Evolutionary conservation across 768 basidiomycete species (phyloP).

Genomic region (Tricholoma bakamatsutake): DNA sequence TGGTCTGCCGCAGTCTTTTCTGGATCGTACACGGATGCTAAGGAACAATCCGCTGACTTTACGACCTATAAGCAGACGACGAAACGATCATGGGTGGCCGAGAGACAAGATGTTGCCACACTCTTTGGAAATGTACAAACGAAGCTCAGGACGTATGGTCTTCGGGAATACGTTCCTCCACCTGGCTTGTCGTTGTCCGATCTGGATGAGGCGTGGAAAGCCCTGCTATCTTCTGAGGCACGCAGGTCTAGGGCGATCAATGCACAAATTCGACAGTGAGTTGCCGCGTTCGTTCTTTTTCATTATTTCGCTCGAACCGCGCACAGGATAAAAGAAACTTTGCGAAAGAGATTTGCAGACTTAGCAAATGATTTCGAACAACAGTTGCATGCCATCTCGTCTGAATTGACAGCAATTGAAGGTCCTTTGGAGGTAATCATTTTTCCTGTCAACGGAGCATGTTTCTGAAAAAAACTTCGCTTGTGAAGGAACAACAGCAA

Average conservation of each 20-base stretch:
- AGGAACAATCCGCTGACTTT: constrained; percentile 67
- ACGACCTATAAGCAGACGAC: constrained; percentile 77
- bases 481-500: constrained; percentile 63
- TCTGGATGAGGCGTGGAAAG: constrained; percentile 73
- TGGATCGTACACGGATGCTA: constrained; percentile 78
- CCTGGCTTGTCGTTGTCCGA: constrained; percentile 64
- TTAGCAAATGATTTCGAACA: constrained; percentile 74
- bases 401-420: constrained; percentile 66
- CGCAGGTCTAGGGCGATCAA: constrained; percentile 78
- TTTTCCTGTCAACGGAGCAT: constrained; percentile 3
- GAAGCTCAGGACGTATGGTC: constrained; percentile 84
- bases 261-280: constrained; percentile 83
- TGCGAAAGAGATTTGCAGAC: constrained; percentile 73
- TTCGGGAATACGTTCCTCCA: constrained; percentile 80
- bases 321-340: constrained; percentile 71
- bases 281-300: constrained; percentile 2
- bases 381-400: constrained; percentile 58
- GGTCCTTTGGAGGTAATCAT: constrained; percentile 65
- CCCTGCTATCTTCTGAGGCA: constrained; percentile 68
- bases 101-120: constrained; percentile 82
- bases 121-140: constrained; percentile 93
- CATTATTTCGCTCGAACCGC: neutral
- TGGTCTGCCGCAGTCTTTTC: constrained; percentile 67
- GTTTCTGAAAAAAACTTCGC: neutral
- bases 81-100: constrained; percentile 85